phyloP scores from a whole-genome alignment of 352 stramenopile species.

The Phytophthora pinifolia region DNA sequence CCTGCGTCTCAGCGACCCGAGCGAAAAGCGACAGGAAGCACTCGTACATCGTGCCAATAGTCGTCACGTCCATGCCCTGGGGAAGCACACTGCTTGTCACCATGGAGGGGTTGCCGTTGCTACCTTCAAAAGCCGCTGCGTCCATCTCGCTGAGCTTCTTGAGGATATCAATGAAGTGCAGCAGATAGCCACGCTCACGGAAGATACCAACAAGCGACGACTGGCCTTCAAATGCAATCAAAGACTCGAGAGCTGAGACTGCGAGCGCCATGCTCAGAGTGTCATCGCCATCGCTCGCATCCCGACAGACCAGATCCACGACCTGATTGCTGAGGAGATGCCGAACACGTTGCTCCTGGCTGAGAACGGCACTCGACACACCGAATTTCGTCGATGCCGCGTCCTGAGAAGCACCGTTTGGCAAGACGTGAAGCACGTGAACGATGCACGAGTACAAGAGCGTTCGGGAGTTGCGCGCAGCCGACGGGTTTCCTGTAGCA shows the following conservation, averaged over 20 bases:
- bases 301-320: conserved; percentile 68
- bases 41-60: conserved; percentile 81
- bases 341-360: conserved; percentile 32
- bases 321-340: conserved; percentile 56
- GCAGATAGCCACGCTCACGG: conserved; percentile 73
- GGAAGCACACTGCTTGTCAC: conserved; percentile 48
- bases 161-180: conserved; percentile 83
- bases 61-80: conserved; percentile 55
- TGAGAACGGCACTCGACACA: conserved; percentile 14
- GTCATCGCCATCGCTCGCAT: conserved; percentile 78
- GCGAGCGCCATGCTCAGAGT: conserved; percentile 82
- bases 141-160: conserved; percentile 74
- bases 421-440: conserved; percentile 58
- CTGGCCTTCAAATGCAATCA: conserved; percentile 54
- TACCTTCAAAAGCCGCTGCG: conserved; percentile 48
- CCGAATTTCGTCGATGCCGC: conserved; percentile 17
- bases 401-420: conserved; percentile 22
- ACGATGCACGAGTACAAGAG: conserved; percentile 80
- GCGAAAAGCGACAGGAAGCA: conserved; percentile 82
- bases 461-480: conserved; percentile 73
- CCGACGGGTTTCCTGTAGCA: conserved; percentile 68
- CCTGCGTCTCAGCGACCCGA: conserved; percentile 54
- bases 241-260: conserved; percentile 67
- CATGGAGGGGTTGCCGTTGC: conserved; percentile 30
- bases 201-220: conserved; percentile 56